Conservation (phyloP, 805 yeast species). For the Candida patagonica region DNA sequence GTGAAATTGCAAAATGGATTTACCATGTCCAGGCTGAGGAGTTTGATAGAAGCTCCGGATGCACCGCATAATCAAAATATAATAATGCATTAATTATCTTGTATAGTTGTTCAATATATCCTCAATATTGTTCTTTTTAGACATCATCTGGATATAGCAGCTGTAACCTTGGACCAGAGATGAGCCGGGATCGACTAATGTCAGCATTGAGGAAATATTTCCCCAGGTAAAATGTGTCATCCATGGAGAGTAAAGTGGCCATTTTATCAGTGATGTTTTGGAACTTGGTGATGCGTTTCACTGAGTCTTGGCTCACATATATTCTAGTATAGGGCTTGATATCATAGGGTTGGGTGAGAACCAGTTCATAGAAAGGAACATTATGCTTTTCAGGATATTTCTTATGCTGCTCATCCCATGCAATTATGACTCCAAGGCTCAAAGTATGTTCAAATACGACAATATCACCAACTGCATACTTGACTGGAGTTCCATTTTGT, state of each 20-base stretch:
- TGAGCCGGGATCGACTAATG: neutral
- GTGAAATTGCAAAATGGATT: slow-evolving; percentile 14
- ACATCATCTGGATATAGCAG: neutral
- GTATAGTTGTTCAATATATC: too few species aligned
- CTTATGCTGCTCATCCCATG: slow-evolving; percentile 2
- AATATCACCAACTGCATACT: neutral
- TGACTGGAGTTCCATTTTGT: neutral
- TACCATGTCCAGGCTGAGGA: too few species aligned
- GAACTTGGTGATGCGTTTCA: neutral
- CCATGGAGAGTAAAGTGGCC: neutral
- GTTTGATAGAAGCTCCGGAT: too few species aligned
- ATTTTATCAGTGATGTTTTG: neutral
- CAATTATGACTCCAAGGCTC: slow-evolving; percentile 1
- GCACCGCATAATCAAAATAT: too few species aligned
- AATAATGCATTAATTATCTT: too few species aligned
- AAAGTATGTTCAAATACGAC: neutral
- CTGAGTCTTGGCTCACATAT: neutral
- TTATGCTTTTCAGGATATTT: neutral
- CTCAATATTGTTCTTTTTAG: too few species aligned
- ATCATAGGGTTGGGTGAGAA: neutral
- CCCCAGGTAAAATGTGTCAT: neutral
- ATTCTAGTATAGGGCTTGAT: neutral
- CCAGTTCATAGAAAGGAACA: neutral
- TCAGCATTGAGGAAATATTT: slow-evolving; percentile 1
- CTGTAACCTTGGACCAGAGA: neutral